phyloP scores from a whole-genome alignment of 2,329 filamentous ascomycete species.

The Elsinoe perseae region DNA sequence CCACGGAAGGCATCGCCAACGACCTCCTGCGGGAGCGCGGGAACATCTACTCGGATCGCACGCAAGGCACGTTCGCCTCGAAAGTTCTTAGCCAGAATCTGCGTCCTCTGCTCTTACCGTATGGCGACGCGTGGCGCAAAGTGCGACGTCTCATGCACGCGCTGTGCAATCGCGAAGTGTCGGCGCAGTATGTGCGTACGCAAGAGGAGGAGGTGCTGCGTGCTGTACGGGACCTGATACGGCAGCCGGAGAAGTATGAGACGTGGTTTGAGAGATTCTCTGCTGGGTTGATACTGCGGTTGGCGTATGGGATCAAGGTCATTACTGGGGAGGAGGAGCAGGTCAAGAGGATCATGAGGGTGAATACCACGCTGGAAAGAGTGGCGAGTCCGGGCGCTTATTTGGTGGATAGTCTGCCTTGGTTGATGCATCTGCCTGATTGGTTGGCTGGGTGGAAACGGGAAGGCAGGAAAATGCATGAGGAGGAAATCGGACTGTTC shows the following conservation, averaged over 20 bases:
- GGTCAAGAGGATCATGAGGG: constrained; percentile 28
- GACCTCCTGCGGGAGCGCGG: constrained; percentile 39
- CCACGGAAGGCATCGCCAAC: constrained; percentile 35
- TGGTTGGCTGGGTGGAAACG: constrained; percentile 29
- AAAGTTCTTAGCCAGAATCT: constrained; percentile 28
- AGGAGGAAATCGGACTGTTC: constrained; percentile 26
- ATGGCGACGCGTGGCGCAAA: constrained; percentile 27
- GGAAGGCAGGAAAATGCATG: constrained; percentile 24
- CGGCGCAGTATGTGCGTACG: constrained; percentile 26
- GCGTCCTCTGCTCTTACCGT: constrained; percentile 28
- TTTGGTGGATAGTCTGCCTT: constrained; percentile 30
- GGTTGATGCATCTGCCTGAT: constrained; percentile 25
- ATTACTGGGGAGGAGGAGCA: constrained; percentile 29
- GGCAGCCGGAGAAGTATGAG: constrained; percentile 31
- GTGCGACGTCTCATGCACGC: constrained; percentile 31
- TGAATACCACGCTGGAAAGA: constrained; percentile 31
- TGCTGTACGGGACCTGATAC: constrained; percentile 30
- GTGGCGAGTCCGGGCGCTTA: constrained; percentile 33
- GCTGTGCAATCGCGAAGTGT: constrained; percentile 28
- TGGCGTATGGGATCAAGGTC: constrained; percentile 32
- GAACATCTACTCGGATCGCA: constrained; percentile 41
- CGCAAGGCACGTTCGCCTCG: constrained; percentile 33
- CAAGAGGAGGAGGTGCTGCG: constrained; percentile 29
- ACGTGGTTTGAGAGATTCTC: constrained; percentile 36
- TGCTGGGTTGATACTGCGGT: constrained; percentile 35